phyloP scores from a whole-genome alignment of 768 basidiomycete species.

The Calocybe cyanea region DNA sequence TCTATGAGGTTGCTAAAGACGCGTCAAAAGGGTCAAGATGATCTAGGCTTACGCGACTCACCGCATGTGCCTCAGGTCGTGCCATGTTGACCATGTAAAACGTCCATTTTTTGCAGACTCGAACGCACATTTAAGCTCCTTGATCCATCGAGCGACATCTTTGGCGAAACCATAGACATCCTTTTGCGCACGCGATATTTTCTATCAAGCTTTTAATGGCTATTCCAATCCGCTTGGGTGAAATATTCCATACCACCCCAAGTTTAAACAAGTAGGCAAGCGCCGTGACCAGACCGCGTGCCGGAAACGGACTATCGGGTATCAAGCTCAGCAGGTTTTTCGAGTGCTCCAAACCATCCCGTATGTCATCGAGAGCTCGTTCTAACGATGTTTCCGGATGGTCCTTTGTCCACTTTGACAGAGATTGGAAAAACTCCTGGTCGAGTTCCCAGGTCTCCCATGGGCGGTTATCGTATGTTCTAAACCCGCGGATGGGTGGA shows the following conservation, averaged over 20 bases:
- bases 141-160: slow-evolving; percentile 11
- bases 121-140: slow-evolving; percentile 8
- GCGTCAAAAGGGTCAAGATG: not conserved
- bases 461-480: not conserved
- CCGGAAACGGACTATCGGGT: slow-evolving; percentile 12
- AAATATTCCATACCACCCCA: slow-evolving; percentile 7
- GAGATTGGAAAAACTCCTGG: slow-evolving; percentile 4
- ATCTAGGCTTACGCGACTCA: not conserved
- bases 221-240: not conserved
- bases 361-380: slow-evolving; percentile 3
- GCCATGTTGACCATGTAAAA: slow-evolving; percentile 9
- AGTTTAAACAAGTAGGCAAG: slow-evolving; percentile 8
- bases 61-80: slow-evolving; percentile 13
- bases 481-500: too few relatives aligned
- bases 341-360: slow-evolving; percentile 6
- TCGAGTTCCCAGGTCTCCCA: slow-evolving; percentile 10
- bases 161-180: slow-evolving; percentile 12
- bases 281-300: slow-evolving; percentile 7
- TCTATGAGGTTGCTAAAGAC: slow-evolving; percentile 2
- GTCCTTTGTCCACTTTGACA: slow-evolving; percentile 6
- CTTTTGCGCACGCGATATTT: slow-evolving; percentile 1
- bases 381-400: slow-evolving; percentile 10
- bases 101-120: not conserved
- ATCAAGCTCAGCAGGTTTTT: slow-evolving; percentile 4
- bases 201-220: not conserved